These are phyloP conservation scores for Fistulifera solaris DNA, from an alignment of 108 stramenopile genomes.

Conservation along the genomic window DNA sequence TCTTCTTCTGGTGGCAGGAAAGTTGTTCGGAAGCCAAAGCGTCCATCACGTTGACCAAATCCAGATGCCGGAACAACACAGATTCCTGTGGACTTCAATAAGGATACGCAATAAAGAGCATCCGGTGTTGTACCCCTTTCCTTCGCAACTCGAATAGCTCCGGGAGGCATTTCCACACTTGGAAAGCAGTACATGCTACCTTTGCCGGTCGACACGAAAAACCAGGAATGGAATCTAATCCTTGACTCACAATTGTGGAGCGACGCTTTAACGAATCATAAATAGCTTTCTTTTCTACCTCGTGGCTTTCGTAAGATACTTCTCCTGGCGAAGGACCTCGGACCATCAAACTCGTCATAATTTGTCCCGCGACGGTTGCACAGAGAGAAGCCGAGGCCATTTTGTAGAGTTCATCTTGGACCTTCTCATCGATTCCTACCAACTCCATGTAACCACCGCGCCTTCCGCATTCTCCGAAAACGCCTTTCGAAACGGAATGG, in stretches of 20 bases:
- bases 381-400: conserved; percentile 83
- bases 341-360: conserved; percentile 91
- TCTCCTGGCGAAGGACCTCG: conserved; percentile 72
- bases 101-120: conserved; percentile 84
- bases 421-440: conserved; percentile 67
- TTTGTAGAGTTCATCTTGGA: conserved; percentile 89
- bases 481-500: conserved; percentile 92
- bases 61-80: conserved; percentile 95
- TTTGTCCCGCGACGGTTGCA: conserved; percentile 83
- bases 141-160: conserved; percentile 69
- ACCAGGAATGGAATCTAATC: conserved; percentile 84
- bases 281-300: conserved; percentile 53
- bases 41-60: conserved; percentile 89
- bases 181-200: conserved; percentile 98
- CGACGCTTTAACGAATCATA: conserved; percentile 65
- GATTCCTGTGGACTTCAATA: conserved; percentile 89
- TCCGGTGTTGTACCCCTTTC: conserved; percentile 73
- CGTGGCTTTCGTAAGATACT: conserved; percentile 61
- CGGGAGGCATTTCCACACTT: conserved; percentile 61
- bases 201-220: conserved; percentile 84
- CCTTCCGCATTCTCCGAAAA: conserved; percentile 96
- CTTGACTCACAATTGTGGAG: conserved; percentile 62
- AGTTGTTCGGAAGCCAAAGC: conserved; percentile 94
- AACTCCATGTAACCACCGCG: conserved; percentile 97
- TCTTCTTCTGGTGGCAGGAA: conserved; percentile 88